phyloP scores from a whole-genome alignment of 2,329 filamentous ascomycete genomes.

The Stemphylium beticola region DNA sequence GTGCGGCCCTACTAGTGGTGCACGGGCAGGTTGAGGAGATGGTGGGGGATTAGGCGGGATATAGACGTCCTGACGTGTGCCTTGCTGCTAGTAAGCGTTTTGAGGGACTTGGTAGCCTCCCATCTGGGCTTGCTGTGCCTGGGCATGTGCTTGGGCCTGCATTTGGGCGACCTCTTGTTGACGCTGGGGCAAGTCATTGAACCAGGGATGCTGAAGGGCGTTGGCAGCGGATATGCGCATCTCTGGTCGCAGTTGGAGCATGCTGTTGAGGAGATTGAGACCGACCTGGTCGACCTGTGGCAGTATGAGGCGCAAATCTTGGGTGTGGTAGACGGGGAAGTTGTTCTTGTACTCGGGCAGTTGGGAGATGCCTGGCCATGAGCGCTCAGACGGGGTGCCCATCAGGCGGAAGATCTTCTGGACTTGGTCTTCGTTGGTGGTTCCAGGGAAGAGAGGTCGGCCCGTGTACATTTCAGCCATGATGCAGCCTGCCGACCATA shows the following conservation, averaged over 20 bases:
- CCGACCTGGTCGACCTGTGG: constrained; percentile 88
- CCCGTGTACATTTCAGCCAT: constrained; percentile 99
- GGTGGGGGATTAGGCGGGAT: neutral
- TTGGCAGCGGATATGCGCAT: constrained; percentile 87
- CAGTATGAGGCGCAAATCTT: constrained; percentile 84
- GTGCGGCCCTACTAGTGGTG: neutral
- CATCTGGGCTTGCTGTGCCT: constrained; percentile 48
- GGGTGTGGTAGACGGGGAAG: constrained; percentile 92
- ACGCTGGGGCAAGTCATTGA: constrained; percentile 71
- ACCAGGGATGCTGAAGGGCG: constrained; percentile 91
- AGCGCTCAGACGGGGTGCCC: constrained; percentile 94
- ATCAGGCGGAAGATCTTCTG: constrained; percentile 97
- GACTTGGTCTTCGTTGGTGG: constrained; percentile 97
- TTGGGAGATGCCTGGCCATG: constrained; percentile 92
- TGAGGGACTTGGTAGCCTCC: constrained; percentile 47
- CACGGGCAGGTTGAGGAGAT: neutral
- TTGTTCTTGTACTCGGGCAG: constrained; percentile 98
- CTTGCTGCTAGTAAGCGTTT: constrained; percentile 44
- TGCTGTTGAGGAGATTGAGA: constrained; percentile 83
- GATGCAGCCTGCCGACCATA: constrained; percentile 98
- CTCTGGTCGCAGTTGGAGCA: constrained; percentile 93
- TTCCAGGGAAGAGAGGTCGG: constrained; percentile 92
- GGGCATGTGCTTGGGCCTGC: constrained; percentile 43
- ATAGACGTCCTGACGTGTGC: neutral
- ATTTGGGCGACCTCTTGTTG: constrained; percentile 47